Conservation (phyloP, 129 eudicot genomes). For the Saposhnikovia divaricata region DNA sequence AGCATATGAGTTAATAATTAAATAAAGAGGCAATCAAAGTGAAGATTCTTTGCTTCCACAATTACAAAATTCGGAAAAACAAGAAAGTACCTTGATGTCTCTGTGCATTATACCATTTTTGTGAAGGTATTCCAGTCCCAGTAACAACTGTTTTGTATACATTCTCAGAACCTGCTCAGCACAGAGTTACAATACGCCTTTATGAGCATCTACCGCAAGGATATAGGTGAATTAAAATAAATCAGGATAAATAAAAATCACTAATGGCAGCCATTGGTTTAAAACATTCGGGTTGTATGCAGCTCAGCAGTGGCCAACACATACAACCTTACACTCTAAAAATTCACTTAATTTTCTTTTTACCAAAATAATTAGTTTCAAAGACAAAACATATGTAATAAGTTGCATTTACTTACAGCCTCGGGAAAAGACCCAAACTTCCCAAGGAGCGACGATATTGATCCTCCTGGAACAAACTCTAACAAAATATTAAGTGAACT, state of each 20-base stretch:
- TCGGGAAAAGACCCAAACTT: constrained; percentile 98
- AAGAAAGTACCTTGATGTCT: constrained; percentile 77
- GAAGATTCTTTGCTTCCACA: neutral
- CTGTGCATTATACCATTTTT: constrained; percentile 91
- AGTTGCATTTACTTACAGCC: constrained; percentile 55
- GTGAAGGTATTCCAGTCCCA: constrained; percentile 90
- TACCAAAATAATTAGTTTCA: neutral
- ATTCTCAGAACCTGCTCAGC: constrained; percentile 75
- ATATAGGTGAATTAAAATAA: neutral
- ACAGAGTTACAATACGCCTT: neutral
- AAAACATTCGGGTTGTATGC: neutral
- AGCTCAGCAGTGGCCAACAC: neutral
- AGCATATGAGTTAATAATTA: constrained; percentile 13
- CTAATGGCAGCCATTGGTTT: neutral
- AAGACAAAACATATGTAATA: neutral
- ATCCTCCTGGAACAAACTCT: constrained; percentile 99
- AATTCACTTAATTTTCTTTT: neutral
- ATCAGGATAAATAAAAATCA: neutral
- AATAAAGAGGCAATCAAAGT: neutral
- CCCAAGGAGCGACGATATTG: constrained; percentile 87
- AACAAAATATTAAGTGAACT: constrained; percentile 81
- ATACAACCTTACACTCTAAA: constrained; percentile 4
- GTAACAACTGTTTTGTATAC: constrained; percentile 79
- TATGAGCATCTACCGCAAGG: neutral
- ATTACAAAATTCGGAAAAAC: neutral